phyloP scores from a whole-genome alignment of 805 yeast species.

The Zygoascus biomembranicola region DNA sequence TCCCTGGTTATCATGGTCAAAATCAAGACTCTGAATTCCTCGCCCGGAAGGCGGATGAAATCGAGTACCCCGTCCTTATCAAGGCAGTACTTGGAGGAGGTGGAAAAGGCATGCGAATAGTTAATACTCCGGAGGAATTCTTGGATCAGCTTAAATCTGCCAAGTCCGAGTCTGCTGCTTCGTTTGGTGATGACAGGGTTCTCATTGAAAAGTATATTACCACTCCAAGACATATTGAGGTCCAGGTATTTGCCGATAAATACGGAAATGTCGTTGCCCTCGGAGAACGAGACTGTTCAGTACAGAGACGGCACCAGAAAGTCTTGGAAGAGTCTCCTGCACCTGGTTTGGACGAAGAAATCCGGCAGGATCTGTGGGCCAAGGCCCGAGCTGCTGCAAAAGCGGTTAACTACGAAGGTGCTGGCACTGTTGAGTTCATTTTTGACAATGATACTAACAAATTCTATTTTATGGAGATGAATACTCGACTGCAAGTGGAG shows the following conservation, averaged over 20 bases:
- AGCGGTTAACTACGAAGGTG: conserved; percentile 45
- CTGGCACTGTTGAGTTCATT: conserved; percentile 51
- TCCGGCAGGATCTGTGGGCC: conserved; percentile 38
- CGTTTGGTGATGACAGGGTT: conserved; percentile 49
- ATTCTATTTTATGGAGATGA: conserved; percentile 50
- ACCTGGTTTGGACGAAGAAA: conserved; percentile 42
- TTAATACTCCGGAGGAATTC: conserved; percentile 39
- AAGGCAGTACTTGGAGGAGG: conserved; percentile 55
- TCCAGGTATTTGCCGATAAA: conserved; percentile 50
- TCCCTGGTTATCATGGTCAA: conserved; percentile 28
- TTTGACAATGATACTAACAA: conserved; percentile 44
- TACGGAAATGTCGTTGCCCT: conserved; percentile 46
- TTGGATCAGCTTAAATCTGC: conserved; percentile 43
- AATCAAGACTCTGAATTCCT: conserved; percentile 24
- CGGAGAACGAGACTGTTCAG: conserved; percentile 51
- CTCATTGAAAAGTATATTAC: conserved; percentile 47
- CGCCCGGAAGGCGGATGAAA: conserved; percentile 21
- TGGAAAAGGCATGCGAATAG: conserved; percentile 50
- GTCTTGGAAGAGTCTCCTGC: conserved; percentile 51
- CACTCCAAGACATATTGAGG: conserved; percentile 48
- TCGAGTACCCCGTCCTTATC: conserved; percentile 45
- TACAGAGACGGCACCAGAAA: conserved; percentile 50
- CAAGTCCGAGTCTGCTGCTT: conserved; percentile 46
- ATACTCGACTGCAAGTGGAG: conserved; percentile 51
- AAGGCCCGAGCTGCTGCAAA: conserved; percentile 44